Base-by-base conservation (phyloP, 192 early-diverging fungal species). In the Coemansia sp. region DNA sequence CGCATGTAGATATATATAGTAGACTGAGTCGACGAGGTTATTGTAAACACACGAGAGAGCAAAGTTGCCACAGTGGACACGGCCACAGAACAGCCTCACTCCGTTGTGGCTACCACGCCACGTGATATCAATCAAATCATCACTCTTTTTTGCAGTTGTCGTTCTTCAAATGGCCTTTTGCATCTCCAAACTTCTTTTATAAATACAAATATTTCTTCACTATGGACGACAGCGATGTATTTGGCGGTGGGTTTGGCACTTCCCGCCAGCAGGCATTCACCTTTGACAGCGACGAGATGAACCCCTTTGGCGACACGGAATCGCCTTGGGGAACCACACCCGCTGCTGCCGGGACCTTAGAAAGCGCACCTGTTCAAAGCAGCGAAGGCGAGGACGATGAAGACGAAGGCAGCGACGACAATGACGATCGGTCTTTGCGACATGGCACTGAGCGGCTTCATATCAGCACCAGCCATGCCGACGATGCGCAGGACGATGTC, bases 211-310 rank as follows among this genome's bases (percentile, higher is more conserved):
- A 50, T 20, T 22, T 46, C 12, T 46, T 50, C 0, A 40, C 31
- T 29, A 81, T 81, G 70, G 66, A 83, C 57, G 52, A 47, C 72
- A 71, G 75, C 53, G 76, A 78, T 49, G 29, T 83, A 31, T 83
- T 83, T 68, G 72, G 81, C 53, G 55, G 64, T 53, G 76, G 75
- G 9, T 83, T 83, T 68, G 80, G 74, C 33, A 31, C 74, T 1
- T 22, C 66, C 41, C 40, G 69, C 24, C 73, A 69, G 44, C 70
- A 72, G 47, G 61, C 73, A 9, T 83, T 83, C 44, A 70, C 73
- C 10, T 78, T 83, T 47, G 73, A 72, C 66, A 74, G 41, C 34
- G 68, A 72, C 18, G 81, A 83, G 73, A 83, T 83, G 81, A 73
- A 83, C 63, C 81, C 81, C 20, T 83, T 83, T 57, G 70, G 73